phyloP scores from a whole-genome alignment of 305 asterid species.

The Euphrasia arctica region DNA sequence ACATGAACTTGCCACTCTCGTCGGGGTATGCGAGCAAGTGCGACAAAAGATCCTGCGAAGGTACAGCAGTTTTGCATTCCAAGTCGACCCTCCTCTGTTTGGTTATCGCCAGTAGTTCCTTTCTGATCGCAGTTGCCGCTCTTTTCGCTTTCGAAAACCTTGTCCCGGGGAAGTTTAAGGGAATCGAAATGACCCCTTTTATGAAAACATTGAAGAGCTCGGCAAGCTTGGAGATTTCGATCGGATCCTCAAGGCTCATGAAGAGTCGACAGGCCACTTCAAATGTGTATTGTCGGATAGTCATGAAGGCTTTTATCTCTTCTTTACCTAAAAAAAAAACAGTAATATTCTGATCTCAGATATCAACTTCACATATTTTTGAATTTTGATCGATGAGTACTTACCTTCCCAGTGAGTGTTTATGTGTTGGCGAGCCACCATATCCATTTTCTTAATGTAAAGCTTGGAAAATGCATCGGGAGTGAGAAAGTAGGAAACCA shows the following conservation, averaged over 20 bases:
- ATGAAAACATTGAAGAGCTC: conserved; percentile 28
- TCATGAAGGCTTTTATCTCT: conserved; percentile 29
- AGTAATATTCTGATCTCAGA: neutral
- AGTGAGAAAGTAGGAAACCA: conserved; percentile 29
- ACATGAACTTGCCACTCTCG: conserved; percentile 36
- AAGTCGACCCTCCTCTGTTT: conserved; percentile 30
- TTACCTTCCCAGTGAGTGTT: conserved; percentile 28
- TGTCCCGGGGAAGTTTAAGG: conserved; percentile 38
- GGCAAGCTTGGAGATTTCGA: conserved; percentile 20
- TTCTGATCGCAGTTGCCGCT: conserved; percentile 25
- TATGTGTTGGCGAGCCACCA: conserved; percentile 31
- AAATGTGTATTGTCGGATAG: conserved; percentile 28
- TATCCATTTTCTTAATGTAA: conserved; percentile 32
- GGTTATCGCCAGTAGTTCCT: conserved; percentile 25
- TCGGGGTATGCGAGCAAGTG: conserved; percentile 31
- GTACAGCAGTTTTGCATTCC: conserved; percentile 6
- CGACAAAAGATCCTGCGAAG: conserved; percentile 36
- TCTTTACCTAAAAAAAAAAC: conserved; percentile 22
- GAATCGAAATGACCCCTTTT: conserved; percentile 29
- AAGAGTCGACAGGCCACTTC: conserved; percentile 38
- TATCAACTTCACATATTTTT: neutral
- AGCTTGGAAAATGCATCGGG: conserved; percentile 32
- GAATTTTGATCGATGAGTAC: neutral
- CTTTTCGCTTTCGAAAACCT: conserved; percentile 24
- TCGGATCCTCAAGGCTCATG: conserved; percentile 35